phyloP scores from a whole-genome alignment of 305 asterid genomes.

The Fraxinus angustifolia region DNA sequence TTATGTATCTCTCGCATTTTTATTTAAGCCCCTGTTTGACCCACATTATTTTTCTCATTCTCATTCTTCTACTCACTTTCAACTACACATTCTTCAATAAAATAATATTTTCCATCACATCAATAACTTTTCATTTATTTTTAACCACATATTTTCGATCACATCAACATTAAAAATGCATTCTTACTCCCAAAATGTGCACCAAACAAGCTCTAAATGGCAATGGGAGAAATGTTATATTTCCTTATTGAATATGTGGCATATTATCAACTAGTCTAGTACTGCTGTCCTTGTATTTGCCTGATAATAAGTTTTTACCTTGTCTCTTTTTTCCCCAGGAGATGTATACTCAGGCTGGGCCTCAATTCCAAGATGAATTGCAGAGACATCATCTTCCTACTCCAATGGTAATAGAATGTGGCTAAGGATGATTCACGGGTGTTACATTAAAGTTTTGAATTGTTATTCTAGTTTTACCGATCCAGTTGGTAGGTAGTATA shows the following conservation, averaged over 20 bases:
- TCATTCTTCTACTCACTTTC: too few relatives aligned
- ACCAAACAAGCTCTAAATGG: neutral
- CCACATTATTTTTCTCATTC: too few relatives aligned
- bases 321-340: slow-evolving; percentile 21
- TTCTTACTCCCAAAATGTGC: too few relatives aligned
- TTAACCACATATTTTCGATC: too few relatives aligned
- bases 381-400: slow-evolving; percentile 75
- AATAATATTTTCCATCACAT: too few relatives aligned
- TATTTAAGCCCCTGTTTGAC: neutral
- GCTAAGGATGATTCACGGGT: neutral
- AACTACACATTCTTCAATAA: too few relatives aligned
- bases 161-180: too few relatives aligned
- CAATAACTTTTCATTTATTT: too few relatives aligned
- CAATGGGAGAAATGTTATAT: neutral
- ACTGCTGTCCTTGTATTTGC: neutral
- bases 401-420: slow-evolving; percentile 49
- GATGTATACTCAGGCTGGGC: slow-evolving; percentile 81
- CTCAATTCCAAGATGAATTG: slow-evolving; percentile 92
- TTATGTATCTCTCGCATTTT: neutral
- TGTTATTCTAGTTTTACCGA: slow-evolving; percentile 5
- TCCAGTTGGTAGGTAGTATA: neutral
- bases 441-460: slow-evolving; percentile 6
- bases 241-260: neutral
- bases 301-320: neutral
- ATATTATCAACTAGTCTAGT: neutral